Conservation (phyloP, 768 basidiomycete genomes). For the Butyriboletus loyo region DNA sequence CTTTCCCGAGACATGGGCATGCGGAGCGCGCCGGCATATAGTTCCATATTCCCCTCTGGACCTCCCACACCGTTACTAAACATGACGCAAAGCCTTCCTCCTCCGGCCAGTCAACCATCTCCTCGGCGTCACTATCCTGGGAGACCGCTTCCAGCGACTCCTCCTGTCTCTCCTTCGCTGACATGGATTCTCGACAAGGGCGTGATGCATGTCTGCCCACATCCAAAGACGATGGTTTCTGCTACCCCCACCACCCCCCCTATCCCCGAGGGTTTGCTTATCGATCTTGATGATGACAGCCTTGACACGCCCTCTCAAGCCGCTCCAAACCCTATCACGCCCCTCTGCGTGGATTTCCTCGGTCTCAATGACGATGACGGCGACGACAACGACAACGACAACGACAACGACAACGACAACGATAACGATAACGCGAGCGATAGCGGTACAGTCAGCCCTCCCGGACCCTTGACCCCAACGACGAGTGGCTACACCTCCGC, state of each 20-base stretch:
- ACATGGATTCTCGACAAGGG: constrained; percentile 35
- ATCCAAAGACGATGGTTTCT: constrained; percentile 20
- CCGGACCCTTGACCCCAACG: constrained; percentile 32
- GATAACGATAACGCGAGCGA: constrained; percentile 28
- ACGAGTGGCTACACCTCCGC: constrained; percentile 26
- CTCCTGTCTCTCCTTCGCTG: constrained; percentile 31
- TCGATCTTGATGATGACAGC: constrained; percentile 50
- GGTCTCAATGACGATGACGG: constrained; percentile 19
- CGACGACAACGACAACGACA: constrained; percentile 24
- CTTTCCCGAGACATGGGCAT: constrained; percentile 31
- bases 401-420: too few relatives aligned
- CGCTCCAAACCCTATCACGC: constrained; percentile 8
- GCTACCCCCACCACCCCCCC: constrained; percentile 29
- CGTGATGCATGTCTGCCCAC: constrained; percentile 3
- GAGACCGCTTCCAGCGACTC: constrained; percentile 33
- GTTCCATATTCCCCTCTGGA: constrained; percentile 33
- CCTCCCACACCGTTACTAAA: constrained; percentile 28
- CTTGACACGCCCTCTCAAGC: constrained; percentile 21
- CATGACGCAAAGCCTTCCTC: constrained; percentile 23
- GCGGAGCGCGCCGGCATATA: constrained; percentile 34
- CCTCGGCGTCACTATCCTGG: constrained; percentile 33
- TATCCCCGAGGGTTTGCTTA: constrained; percentile 51
- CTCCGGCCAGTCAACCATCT: constrained; percentile 21
- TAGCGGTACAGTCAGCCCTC: constrained; percentile 32
- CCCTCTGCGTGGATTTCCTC: constrained; percentile 23